Evolutionary conservation across 495 filamentous ascomycete genomes (phyloP), one percentile per base, ranked within the genome.

Genomic region (Amphirosellinia nigrospora): DNA sequence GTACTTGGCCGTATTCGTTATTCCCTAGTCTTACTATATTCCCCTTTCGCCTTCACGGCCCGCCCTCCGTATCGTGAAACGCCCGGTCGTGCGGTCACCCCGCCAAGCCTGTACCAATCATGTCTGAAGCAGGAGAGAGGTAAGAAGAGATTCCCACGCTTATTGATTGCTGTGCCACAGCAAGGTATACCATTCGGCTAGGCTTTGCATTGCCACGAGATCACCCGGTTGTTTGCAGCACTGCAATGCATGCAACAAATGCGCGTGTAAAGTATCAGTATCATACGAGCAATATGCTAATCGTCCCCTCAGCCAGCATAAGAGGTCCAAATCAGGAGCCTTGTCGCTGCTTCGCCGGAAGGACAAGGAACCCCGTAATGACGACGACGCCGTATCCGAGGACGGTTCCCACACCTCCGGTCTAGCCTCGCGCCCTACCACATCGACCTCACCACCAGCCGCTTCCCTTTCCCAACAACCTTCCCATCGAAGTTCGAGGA

Each of bases 281-380:
- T 28, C 36, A 45, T 21, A 15, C 38, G 41, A 50, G 66, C 21
- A n/a, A 26, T 50, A 5, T 50, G 48, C 68, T 70, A 58, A 70
- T 32, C n/a, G 28, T 21, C 28, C 19, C 28, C 15, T 16, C 68
- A 86, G 82, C 70, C 74, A 75, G 50, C 86, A 89, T 73, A 85
- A 82, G 77, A 83, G 86, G 69, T 82, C 82, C 53, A 87, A 86
- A 72, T 87, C 85, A 26, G 78, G 83, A 11, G 80, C 82, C 38
- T 77, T 86, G 28, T 85, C 85, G 45, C 72, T 86, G 7, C 78
- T 89, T 23, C 80, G 82, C 43, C 81, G 85, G 34, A 83, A 80
- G 58, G 71, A 74, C 39, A 75, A 68, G 59, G 81, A 81, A 23
- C 71, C 76, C 32, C 75, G 71, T 62, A 83, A 82, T 61, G 85